Base-by-base conservation (phyloP, 2,329 filamentous ascomycete genomes). In the Aspergillus hortae region DNA sequence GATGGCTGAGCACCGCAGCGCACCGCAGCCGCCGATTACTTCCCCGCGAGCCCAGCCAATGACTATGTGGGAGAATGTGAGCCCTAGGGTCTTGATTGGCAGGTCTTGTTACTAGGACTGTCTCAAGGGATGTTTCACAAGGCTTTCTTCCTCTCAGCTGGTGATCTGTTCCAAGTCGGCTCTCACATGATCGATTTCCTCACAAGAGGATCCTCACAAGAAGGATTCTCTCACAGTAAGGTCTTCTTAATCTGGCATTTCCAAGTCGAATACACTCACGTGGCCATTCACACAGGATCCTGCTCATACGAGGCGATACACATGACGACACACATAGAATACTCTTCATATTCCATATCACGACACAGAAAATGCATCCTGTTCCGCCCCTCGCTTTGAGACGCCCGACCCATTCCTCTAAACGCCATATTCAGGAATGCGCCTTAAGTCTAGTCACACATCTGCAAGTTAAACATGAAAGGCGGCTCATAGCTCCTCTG, bases 251-350 rank as follows among this genome's bases (percentile, higher is more conserved):
- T 45, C 43, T 45, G 21, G n/a, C 23, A 45, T 6, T 45, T 45
- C 43, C 15, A 45, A 45, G 43, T 45, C 43, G n/a, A 45, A 45
- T 45, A 45, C 43, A 12, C 25, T 45, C 43, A 25, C 27, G 43
- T 45, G 43, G 43, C 43, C 43, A 45, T 45, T 19, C 27, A 11
- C 40, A 42, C 40, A 25, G 40, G 40, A 42, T 42, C 40, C 9
- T 42, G 21, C 12, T 42, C 40, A 42, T 42, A 25, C 15, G 40
- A 42, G 23, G 10, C 4, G 12, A 25, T 42, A 42, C 23, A 42
- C 40, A 42, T 42, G 40, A 25, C 15, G 40, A 14, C 17, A 6
- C 40, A 6, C 40, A 45, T 45, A 45, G 23, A 17, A 45, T 32
- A 33, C 6, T 30, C 21, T 45, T 30, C 14, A 45, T 45, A 45